phyloP scores from a whole-genome alignment of 2,329 filamentous ascomycete species.

The Apiospora saccharicola region DNA sequence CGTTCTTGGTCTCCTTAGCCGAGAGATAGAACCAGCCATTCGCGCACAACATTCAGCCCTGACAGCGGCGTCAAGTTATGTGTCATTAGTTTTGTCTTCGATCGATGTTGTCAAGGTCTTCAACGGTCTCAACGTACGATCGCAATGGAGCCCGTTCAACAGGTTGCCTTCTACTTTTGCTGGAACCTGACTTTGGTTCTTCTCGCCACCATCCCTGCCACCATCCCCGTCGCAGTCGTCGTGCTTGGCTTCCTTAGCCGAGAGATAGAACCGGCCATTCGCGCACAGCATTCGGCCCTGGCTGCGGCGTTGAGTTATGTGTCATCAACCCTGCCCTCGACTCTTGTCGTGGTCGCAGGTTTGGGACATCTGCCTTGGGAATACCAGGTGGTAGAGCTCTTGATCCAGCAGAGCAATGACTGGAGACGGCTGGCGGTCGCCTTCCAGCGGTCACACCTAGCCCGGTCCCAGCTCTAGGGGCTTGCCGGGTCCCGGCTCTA shows the following conservation, averaged over 20 bases:
- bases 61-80: constrained; percentile 73
- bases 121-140: constrained; percentile 67
- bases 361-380: not conserved
- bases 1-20: constrained; percentile 66
- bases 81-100: constrained; percentile 71
- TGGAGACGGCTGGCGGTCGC: too few species aligned
- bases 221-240: constrained; percentile 71
- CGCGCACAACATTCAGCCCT: constrained; percentile 73
- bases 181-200: constrained; percentile 87
- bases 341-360: constrained; percentile 75
- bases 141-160: too few species aligned
- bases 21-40: constrained; percentile 70
- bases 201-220: constrained; percentile 75
- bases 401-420: too few species aligned
- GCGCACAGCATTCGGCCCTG: constrained; percentile 72
- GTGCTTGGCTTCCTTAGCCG: constrained; percentile 67
- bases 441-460: not conserved
- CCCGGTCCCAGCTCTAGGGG: too few species aligned
- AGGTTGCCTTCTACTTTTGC: constrained; percentile 77
- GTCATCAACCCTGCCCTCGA: constrained; percentile 73
- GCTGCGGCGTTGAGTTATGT: constrained; percentile 75
- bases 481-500: too few species aligned
- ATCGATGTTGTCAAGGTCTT: constrained; percentile 90
- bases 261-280: constrained; percentile 70
- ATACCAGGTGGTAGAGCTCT: not conserved